Evolutionary conservation across 1,284 basidiomycete genomes (phyloP).

Genomic region (Rhodofomes roseus): DNA sequence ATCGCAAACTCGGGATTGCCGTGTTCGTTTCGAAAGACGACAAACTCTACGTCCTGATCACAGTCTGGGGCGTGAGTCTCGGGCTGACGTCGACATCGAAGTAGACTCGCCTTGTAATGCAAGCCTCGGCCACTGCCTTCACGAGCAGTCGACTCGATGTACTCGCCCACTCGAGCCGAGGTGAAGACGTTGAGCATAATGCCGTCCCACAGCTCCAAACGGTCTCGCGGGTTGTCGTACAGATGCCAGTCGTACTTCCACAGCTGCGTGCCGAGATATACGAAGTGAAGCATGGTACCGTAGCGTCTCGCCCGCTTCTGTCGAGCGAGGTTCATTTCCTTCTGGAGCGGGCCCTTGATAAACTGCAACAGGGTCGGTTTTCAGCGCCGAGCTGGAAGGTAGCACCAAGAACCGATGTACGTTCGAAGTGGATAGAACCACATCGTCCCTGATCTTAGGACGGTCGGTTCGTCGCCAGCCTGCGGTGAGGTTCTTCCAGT

Average conservation of each 20-base stretch:
- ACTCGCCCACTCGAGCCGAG: background rate
- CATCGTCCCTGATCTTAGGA: no score
- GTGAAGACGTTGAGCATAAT: background rate
- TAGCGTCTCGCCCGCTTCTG: no score
- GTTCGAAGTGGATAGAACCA: no score
- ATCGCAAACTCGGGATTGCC: constrained; percentile 1
- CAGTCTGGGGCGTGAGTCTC: background rate
- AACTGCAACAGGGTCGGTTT: no score
- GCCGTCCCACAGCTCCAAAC: background rate
- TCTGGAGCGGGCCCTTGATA: no score
- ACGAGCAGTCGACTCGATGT: background rate
- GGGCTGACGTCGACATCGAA: background rate
- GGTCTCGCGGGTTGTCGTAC: background rate
- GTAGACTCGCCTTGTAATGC: background rate
- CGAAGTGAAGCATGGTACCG: no score
- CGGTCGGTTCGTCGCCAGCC: no score
- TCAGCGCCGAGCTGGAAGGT: no score
- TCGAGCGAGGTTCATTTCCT: no score
- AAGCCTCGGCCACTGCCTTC: background rate
- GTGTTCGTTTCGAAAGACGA: background rate
- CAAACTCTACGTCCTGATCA: background rate
- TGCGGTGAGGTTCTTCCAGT: no score
- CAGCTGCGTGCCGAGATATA: no score
- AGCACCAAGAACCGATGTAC: no score
- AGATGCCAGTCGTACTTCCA: background rate